phyloP scores from a whole-genome alignment of 2,329 filamentous ascomycete species.

The Volutella citrinella region DNA sequence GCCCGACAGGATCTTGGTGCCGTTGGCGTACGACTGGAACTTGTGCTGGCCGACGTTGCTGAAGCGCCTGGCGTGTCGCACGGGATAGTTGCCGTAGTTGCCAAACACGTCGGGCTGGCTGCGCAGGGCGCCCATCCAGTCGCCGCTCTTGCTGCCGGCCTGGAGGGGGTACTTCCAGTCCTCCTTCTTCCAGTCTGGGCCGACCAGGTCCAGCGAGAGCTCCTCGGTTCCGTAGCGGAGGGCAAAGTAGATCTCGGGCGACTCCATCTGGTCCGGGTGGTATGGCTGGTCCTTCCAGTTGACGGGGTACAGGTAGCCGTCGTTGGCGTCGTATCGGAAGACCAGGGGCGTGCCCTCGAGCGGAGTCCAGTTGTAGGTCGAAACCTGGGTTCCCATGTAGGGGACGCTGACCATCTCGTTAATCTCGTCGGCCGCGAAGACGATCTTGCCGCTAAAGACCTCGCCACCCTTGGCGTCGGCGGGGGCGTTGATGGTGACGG shows the following conservation, averaged over 20 bases:
- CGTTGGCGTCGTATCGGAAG: slow-evolving; percentile 11
- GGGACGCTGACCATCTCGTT: slow-evolving; percentile 14
- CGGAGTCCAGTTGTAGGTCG: slow-evolving; percentile 19
- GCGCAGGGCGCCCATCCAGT: slow-evolving; percentile 11
- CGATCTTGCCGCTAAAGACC: slow-evolving; percentile 19
- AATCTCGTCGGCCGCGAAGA: slow-evolving; percentile 15
- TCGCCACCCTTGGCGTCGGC: slow-evolving; percentile 13
- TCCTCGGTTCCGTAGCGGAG: slow-evolving; percentile 18
- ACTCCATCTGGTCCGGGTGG: slow-evolving; percentile 11
- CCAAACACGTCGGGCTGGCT: slow-evolving; percentile 1
- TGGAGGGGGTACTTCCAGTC: slow-evolving; percentile 15
- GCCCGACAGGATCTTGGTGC: slow-evolving; percentile 8
- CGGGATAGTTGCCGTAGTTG: slow-evolving; percentile 1
- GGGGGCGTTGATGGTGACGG: slow-evolving; percentile 7
- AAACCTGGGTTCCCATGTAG: slow-evolving; percentile 19
- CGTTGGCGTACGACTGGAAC: slow-evolving; percentile 10
- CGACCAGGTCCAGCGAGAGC: slow-evolving; percentile 17
- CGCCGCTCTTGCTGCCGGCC: too few relatives aligned
- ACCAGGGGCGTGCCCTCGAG: slow-evolving; percentile 13
- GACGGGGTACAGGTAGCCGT: slow-evolving; percentile 13
- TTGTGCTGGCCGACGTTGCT: slow-evolving; percentile 7
- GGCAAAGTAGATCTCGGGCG: slow-evolving; percentile 16
- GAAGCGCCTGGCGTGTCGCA: slow-evolving; percentile 13
- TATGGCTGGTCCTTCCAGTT: slow-evolving; percentile 11
- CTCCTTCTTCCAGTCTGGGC: slow-evolving; percentile 10